A percentile compares a stretch with the other conserved stretches of the same genome.
phyloP scores from a whole-genome alignment of 148 eudicot species.

The Nepenthes gracilis region DNA sequence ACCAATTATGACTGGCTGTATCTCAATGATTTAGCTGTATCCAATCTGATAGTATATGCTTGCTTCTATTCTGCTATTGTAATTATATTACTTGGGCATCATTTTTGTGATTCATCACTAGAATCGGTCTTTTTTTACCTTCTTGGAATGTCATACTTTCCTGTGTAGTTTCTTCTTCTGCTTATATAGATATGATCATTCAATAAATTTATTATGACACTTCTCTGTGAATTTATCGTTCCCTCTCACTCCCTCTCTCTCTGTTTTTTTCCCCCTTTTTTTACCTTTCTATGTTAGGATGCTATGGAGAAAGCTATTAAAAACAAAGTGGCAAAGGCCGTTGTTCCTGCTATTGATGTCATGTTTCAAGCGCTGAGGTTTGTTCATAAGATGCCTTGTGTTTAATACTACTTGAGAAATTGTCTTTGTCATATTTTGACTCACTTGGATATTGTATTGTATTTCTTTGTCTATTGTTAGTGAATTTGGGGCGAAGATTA shows the following conservation, averaged over 20 bases:
- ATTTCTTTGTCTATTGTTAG: conserved; percentile 21
- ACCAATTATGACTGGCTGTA: no score
- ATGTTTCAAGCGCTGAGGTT: conserved; percentile 99
- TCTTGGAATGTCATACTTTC: no score
- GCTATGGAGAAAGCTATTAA: conserved; percentile 99
- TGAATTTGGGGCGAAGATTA: conserved; percentile 93
- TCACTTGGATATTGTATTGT: background rate
- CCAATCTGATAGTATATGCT: no score
- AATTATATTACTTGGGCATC: no score
- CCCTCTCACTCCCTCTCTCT: background rate
- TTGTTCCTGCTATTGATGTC: conserved; percentile 97
- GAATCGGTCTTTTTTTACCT: no score
- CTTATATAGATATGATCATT: background rate
- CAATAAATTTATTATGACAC: background rate
- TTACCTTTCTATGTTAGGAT: no score
- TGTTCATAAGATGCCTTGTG: conserved; percentile 3
- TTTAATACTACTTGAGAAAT: background rate
- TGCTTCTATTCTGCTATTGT: no score
- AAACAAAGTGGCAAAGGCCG: conserved; percentile 94
- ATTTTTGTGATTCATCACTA: no score
- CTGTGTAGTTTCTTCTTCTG: background rate
- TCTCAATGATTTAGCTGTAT: no score
- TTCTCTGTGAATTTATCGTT: background rate
- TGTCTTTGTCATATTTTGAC: background rate
- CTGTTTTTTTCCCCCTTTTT: background rate